A percentile compares a stretch with the other conserved stretches of the same genome.
These are phyloP conservation scores for Mikania micrantha DNA, from an alignment of 129 eudicot species.

Conservation along the genomic window DNA sequence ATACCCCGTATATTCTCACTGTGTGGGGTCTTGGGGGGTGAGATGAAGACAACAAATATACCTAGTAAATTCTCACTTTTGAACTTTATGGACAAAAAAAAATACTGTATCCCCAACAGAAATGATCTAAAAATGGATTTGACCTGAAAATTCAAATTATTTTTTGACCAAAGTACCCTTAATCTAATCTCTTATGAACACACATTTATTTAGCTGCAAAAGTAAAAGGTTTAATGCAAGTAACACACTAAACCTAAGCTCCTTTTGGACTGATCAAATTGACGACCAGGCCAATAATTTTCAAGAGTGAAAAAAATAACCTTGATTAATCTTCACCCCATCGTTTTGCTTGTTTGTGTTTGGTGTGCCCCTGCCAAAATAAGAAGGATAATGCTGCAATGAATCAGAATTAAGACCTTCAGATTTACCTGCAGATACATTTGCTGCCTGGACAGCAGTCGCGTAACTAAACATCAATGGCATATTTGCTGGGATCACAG, in stretches of 20 bases:
- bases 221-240: background rate
- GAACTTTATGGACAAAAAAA: background rate
- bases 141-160: background rate
- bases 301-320: constrained; percentile 25
- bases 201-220: background rate
- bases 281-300: background rate
- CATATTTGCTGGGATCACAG: constrained; percentile 55
- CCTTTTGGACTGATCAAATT: background rate
- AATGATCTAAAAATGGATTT: background rate
- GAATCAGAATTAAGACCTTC: constrained; percentile 42
- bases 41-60: too few relatives aligned
- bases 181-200: background rate
- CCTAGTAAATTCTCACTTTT: too few relatives aligned
- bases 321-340: constrained; percentile 44
- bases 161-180: background rate
- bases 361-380: constrained; percentile 38
- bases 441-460: constrained; percentile 61
- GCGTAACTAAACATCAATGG: constrained; percentile 74
- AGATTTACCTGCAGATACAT: constrained; percentile 55
- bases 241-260: background rate
- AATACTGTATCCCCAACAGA: background rate
- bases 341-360: constrained; percentile 45
- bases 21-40: too few relatives aligned
- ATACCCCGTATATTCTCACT: too few relatives aligned
- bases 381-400: constrained; percentile 41